Base-by-base conservation (phyloP, 139 green algal species). In the Asterochloris erici region DNA sequence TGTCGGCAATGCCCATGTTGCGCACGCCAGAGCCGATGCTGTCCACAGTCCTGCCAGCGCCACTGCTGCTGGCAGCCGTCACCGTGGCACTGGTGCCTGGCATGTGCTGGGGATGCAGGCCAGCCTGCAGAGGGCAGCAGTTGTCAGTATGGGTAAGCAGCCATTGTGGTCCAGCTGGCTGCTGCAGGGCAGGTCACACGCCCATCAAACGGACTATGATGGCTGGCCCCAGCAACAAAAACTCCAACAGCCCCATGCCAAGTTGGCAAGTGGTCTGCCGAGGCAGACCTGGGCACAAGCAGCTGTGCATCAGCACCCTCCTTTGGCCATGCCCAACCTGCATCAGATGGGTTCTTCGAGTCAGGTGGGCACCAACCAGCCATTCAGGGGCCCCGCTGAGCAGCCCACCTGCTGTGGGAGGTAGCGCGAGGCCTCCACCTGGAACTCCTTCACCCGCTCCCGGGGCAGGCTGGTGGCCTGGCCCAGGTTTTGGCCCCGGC, bases 361-460 rank as follows among this genome's bases (percentile, higher is more conserved):
- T 54, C 38, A 54, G 38, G 4, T 6, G 38, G 38, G 38, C 38
- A 54, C 2, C 38, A 54, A 10, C 6, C 38, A 54, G 38, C 38
- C 38, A 54, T 54, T 54, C 38, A 54, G 6, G 38, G 38, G 38
- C 38, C 38, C 38, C 6, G 38, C 38, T 54, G 4, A 54, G 38
- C 38, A 54, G 4, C 38, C 38, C 38, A 54, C 38, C 70, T 83
- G 84, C 62, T 63, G 77, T 47, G n/a, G 28, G 21, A 73, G 70
- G 79, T 89, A 90, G 68, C 82, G 85, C 23, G 86, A 81, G 0
- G 90, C 91, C 84, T 95, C 91, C 14, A 73, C 82, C 80, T 92
- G 88, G 79, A 94, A 94, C 76, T 95, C 91, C 63, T 83, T 78
- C 38, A 93, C 86, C 12, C 91, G 82, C 84, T 95, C 91, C 26